Base-by-base conservation (phyloP, 2,329 filamentous ascomycete species). In the Cladophialophora chaetospira region DNA sequence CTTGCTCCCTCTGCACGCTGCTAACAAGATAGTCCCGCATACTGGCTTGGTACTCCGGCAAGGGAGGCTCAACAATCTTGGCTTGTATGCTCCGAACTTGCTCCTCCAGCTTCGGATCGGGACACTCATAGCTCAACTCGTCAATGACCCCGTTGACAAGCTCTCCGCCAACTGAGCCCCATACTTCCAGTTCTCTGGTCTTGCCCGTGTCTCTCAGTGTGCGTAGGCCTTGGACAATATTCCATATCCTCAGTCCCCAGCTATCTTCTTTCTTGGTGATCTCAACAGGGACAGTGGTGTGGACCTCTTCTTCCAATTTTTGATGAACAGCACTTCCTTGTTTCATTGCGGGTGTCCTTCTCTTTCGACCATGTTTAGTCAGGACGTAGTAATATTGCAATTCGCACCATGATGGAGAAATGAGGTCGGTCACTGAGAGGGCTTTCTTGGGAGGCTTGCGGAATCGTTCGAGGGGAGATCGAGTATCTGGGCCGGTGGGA, bases 361-460 rank as follows among this genome's bases (percentile, higher is more conserved):
- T 87, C 69, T 88, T 92, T 55, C 83, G 83, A 0, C 93, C 94
- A 68, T 87, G 84, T 53, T 84, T 86, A 2, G 86, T 89, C 53
- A 99, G 79, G 0, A 85, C 89, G 73, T 95, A 97, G 79, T 86
- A 91, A 67, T 96, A 95, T 71, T 97, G 92, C 57, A 97, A 72
- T 72, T 99, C 93, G 71, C 94, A 99, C 94, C 94, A 99, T 5
- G 92, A 87, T 2, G 92, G 92, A 1, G 90, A 88, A 0, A 92
- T 85, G 21, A 97, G 75, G 71, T 99, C 94, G 2, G 89, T 91
- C 1, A 97, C 94, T 0, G 89, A 91, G 5, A 97, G 80, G 0
- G 89, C 85, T 69, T 90, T 93, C 67, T 81, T 87, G 0, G 90
- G 90, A 54, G 82, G 86, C 1, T 84, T 85, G 33, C 92, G 87